A percentile compares a stretch with the other conserved stretches of the same genome.
Evolutionary conservation across 352 stramenopile species (phyloP).

Genomic region (Phytophthora sansomeana): DNA sequence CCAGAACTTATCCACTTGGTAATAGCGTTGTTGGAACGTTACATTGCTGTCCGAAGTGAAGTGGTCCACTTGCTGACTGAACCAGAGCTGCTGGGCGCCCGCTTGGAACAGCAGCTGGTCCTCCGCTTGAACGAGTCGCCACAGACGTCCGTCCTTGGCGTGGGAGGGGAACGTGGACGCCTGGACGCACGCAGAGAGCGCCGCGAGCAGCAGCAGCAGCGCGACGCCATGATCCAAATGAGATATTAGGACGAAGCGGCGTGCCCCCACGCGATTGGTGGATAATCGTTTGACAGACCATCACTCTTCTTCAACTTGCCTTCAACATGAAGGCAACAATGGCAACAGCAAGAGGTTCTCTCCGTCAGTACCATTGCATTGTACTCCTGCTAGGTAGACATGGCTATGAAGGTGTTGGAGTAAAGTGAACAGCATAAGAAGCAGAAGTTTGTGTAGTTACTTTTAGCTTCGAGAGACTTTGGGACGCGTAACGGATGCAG

Average conservation of each 20-base stretch:
- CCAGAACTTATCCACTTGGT: slow-evolving; percentile 76
- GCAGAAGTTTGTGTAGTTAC: not conserved
- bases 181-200: slow-evolving; percentile 2
- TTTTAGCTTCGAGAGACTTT: slow-evolving; percentile 21
- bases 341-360: no score
- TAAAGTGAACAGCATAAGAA: not conserved
- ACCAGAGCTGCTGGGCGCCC: slow-evolving; percentile 62
- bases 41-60: slow-evolving; percentile 40
- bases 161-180: slow-evolving; percentile 44
- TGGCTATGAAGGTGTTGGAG: not conserved
- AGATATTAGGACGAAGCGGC: slow-evolving; percentile 18
- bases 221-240: slow-evolving; percentile 28
- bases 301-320: slow-evolving; percentile 9
- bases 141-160: slow-evolving; percentile 59
- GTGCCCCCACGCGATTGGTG: slow-evolving; percentile 4
- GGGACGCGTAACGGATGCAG: slow-evolving; percentile 27
- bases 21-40: slow-evolving; percentile 83
- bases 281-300: not conserved
- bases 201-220: slow-evolving; percentile 24
- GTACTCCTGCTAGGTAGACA: no score
- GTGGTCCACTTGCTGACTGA: slow-evolving; percentile 76
- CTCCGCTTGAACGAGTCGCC: slow-evolving; percentile 60
- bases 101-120: slow-evolving; percentile 52
- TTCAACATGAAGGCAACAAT: not conserved
- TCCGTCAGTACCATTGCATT: no score